Evolutionary conservation across 306 rosid genomes (phyloP).

Genomic region (Casuarina cunninghamiana): DNA sequence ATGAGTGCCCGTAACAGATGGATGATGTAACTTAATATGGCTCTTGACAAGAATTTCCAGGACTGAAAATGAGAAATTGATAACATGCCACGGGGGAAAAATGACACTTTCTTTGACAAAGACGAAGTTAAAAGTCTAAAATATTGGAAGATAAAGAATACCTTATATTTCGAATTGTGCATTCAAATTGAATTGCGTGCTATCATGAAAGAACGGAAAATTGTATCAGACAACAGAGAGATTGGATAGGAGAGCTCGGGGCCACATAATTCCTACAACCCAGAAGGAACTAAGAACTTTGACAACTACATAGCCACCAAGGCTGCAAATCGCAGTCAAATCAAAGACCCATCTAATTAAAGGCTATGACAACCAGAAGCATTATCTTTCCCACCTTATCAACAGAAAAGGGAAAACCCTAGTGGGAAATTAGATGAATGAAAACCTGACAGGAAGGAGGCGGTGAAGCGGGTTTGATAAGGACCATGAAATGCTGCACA

Average conservation of each 20-base stretch:
- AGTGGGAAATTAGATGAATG: constrained; percentile 10
- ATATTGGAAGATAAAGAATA: not conserved
- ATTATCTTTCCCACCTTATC: not conserved
- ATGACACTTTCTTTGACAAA: no score
- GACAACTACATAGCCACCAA: not conserved
- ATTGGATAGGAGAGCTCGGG: not conserved
- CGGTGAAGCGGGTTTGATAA: constrained; percentile 55
- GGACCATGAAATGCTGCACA: constrained; percentile 87
- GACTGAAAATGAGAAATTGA: not conserved
- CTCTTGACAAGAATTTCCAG: not conserved
- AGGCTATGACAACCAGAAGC: not conserved
- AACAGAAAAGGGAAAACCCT: not conserved
- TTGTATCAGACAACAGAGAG: not conserved
- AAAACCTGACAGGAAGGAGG: constrained; percentile 59
- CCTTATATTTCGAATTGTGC: not conserved
- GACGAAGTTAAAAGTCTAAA: not conserved
- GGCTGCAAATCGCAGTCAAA: not conserved
- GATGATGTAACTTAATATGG: not conserved
- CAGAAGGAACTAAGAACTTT: not conserved
- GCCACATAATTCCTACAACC: not conserved
- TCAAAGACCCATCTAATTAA: not conserved
- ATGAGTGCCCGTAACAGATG: not conserved
- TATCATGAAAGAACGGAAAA: not conserved
- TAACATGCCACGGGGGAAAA: not conserved
- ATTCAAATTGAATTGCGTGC: not conserved